Evolutionary conservation across 306 rosid genomes (phyloP), one percentile per base, ranked within the genome.

Genomic region (Malus asiatica): DNA sequence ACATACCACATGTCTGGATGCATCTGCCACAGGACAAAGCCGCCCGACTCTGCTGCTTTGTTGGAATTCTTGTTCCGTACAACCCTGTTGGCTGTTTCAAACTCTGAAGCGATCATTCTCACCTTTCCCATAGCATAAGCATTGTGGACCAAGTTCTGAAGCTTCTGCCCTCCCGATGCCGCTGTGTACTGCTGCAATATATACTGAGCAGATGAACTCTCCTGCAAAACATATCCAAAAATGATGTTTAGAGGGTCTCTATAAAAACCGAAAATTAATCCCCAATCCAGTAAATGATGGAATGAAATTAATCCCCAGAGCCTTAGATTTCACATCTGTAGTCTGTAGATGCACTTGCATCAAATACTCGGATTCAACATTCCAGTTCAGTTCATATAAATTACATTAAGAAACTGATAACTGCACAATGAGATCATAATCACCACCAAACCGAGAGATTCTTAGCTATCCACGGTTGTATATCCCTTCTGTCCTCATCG

Each of bases 101-200:
- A 92, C 80, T 96, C 99, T 0, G 96, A 92, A 42, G 99, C 99
- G 70, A 96, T 88, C 98, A 96, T 96, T 82, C 80, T 88, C 78
- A 96, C 98, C 87, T 93, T 96, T 66, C 99, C 99, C 98, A 89
- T 92, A 33, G 98, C 99, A 87, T 96, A 96, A 30, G 99, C 92
- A 78, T 92, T 96, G 77, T 75, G 87, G 11, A 90, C 84, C 4
- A 93, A 87, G 81, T 82, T 90, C 72, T 92, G 98, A 84, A 96
- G 96, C 86, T 83, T 90, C 73, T 88, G 93, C 77, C 99, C 99
- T 51, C 99, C 99, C 0, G 97, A 89, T 16, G 99, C 93, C 35
- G 99, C 99, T 13, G 88, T 96, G 68, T 90, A 96, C 85, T 96
- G 99, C 90, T 96, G 99, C 84, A 96, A 65, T 80, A 96, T 96